A percentile compares a stretch with the other conserved stretches of the same genome.
phyloP scores from a whole-genome alignment of 2,329 filamentous ascomycete species.

The Trichoderma oligosporum region DNA sequence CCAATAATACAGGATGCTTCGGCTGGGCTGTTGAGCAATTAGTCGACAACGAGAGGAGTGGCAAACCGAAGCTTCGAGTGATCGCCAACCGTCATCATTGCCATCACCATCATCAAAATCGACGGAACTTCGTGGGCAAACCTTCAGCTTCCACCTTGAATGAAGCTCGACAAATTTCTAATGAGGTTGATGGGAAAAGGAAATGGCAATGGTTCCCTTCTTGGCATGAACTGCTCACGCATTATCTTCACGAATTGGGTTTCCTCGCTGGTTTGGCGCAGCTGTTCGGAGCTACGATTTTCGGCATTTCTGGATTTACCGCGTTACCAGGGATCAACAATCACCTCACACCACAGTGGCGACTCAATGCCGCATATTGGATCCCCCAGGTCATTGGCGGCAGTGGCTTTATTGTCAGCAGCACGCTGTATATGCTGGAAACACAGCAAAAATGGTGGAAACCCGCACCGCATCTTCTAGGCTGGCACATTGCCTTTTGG shows the following conservation, averaged over 20 bases:
- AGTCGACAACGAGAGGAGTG: slow-evolving; percentile 29
- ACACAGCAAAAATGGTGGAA: slow-evolving; percentile 61
- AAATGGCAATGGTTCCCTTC: slow-evolving; percentile 60
- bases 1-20: slow-evolving; percentile 61
- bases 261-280: slow-evolving; percentile 57
- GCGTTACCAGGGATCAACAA: slow-evolving; percentile 49
- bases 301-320: slow-evolving; percentile 61
- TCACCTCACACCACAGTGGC: slow-evolving; percentile 46
- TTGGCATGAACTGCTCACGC: slow-evolving; percentile 50
- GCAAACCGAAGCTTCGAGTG: slow-evolving; percentile 7
- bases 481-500: slow-evolving; percentile 66
- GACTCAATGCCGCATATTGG: slow-evolving; percentile 56
- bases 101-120: slow-evolving; percentile 30
- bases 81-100: slow-evolving; percentile 22
- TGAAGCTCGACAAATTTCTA: neutral
- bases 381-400: slow-evolving; percentile 59
- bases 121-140: slow-evolving; percentile 22
- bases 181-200: slow-evolving; percentile 20
- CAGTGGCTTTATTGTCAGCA: slow-evolving; percentile 56
- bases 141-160: neutral
- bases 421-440: slow-evolving; percentile 61
- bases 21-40: slow-evolving; percentile 62
- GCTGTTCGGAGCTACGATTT: slow-evolving; percentile 56
- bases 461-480: slow-evolving; percentile 53
- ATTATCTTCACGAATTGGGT: slow-evolving; percentile 59